Percentiles rank a stretch among this genome's conserved stretches.
These are phyloP conservation scores for Davidsoniella australis DNA, from an alignment of 2,329 filamentous ascomycete species.

Conservation along the genomic window DNA sequence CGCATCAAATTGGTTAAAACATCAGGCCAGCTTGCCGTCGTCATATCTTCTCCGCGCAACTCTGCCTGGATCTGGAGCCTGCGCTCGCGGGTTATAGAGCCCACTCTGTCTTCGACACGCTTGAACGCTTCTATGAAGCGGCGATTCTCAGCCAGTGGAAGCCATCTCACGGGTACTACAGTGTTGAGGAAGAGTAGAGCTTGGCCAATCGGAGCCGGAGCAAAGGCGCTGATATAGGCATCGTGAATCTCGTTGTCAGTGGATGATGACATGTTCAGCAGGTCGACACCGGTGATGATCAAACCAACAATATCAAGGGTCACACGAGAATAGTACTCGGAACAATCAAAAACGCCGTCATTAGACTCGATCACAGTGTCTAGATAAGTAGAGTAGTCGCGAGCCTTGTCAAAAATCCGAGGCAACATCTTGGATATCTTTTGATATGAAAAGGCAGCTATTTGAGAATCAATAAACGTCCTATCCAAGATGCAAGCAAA, in stretches of 20 bases:
- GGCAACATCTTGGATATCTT: constrained; percentile 21
- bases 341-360: constrained; percentile 13
- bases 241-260: constrained; percentile 16
- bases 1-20: constrained; percentile 21
- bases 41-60: constrained; percentile 5
- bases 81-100: constrained; percentile 14
- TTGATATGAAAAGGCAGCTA: constrained; percentile 19
- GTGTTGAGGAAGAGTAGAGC: constrained; percentile 18
- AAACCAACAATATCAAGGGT: constrained; percentile 23
- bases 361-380: constrained; percentile 13
- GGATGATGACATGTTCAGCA: constrained; percentile 17
- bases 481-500: background rate
- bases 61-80: constrained; percentile 6
- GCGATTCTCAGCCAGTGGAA: constrained; percentile 22
- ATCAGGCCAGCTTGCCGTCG: constrained; percentile 15
- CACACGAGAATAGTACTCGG: constrained; percentile 18
- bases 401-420: constrained; percentile 20
- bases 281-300: constrained; percentile 20
- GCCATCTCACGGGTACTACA: constrained; percentile 21
- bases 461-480: background rate
- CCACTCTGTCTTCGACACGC: constrained; percentile 17
- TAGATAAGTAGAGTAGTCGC: constrained; percentile 17
- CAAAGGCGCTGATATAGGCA: constrained; percentile 17
- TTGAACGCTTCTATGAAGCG: constrained; percentile 20
- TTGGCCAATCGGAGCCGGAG: constrained; percentile 15